Base-by-base conservation (phyloP, 192 early-diverging fungal species). In the Funneliformis mosseae region DNA sequence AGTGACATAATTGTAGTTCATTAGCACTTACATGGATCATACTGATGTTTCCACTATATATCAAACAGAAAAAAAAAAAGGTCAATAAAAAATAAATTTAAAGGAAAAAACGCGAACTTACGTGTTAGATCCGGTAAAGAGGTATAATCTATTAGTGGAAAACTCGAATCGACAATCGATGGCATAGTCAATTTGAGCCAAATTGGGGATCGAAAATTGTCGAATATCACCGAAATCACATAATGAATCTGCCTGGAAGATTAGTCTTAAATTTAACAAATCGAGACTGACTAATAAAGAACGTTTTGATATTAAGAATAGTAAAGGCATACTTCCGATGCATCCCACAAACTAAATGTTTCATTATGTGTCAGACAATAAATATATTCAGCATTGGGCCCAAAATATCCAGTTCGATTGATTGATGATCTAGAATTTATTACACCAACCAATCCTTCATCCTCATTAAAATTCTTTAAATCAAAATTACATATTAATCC, bases 291-390 rank as follows among this genome's bases (percentile, higher is more conserved):
- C 4, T 45, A 33, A 78, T 68, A 41, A 27, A 23, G 39, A 82
- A 6, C 1, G 10, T 27, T 84, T 25, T 16, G 23, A 69, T n/a
- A 16, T 16, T 10, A 46, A n/a, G 11, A 21, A 70, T 5, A 27
- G 27, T 77, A 61, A 1, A 48, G 72, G 78, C 62, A 28, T 81
- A 88, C 87, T 72, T 91, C 88, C n/a, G 88, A 68, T 41, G 85
- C 83, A 23, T 84, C 92, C 88, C 93, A 96, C 28, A 98, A 80
- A 55, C 93, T 92, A 33, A 98, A 90, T 0, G 97, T 98, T 83
- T 99, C 96, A 80, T 96, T 92, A 81, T 98, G 97, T 41, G 92
- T 97, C 14, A 95, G 83, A 59, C 89, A 90, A 79, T 95, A 99
- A 8, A 98, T 75, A 84, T 95, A 98, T 86, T 98, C 96, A n/a